Percentiles rank a stretch among this genome's conserved stretches.
These are phyloP conservation scores for Groenewaldozyma salmanticensis DNA, from an alignment of 805 yeast species.

Conservation along the genomic window DNA sequence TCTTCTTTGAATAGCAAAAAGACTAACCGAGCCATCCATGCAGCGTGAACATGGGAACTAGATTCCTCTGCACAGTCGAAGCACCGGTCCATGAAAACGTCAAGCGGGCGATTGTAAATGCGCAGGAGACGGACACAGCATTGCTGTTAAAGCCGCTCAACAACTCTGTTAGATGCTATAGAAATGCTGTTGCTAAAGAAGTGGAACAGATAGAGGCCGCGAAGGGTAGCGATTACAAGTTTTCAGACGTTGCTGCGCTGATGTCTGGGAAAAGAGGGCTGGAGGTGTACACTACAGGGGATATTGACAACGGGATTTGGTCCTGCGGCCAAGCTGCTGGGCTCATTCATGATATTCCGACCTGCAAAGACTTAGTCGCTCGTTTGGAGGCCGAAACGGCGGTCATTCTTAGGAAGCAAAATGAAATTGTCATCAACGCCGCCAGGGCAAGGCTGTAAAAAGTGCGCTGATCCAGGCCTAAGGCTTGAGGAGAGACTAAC, in stretches of 20 bases:
- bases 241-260: conserved; percentile 19
- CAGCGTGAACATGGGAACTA: conserved; percentile 28
- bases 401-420: conserved; percentile 13
- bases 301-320: conserved; percentile 25
- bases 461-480: background rate
- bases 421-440: background rate
- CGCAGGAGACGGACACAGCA: conserved; percentile 23
- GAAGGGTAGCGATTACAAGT: conserved; percentile 16
- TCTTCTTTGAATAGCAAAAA: too few relatives aligned
- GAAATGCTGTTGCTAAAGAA: conserved; percentile 21
- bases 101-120: conserved; percentile 17
- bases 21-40: too few relatives aligned
- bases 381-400: conserved; percentile 21
- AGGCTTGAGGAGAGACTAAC: too few relatives aligned
- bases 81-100: conserved; percentile 23
- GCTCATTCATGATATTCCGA: conserved; percentile 24
- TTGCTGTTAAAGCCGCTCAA: conserved; percentile 21
- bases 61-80: conserved; percentile 25
- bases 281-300: conserved; percentile 23
- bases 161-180: conserved; percentile 23
- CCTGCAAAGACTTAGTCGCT: conserved; percentile 22
- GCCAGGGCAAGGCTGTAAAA: background rate
- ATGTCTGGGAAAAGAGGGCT: conserved; percentile 25
- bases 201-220: conserved; percentile 19
- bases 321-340: conserved; percentile 24